Percentiles rank a stretch among this genome's conserved stretches.
Evolutionary conservation across 345 rosid species (phyloP).

Genomic region (Hypericum perforatum): DNA sequence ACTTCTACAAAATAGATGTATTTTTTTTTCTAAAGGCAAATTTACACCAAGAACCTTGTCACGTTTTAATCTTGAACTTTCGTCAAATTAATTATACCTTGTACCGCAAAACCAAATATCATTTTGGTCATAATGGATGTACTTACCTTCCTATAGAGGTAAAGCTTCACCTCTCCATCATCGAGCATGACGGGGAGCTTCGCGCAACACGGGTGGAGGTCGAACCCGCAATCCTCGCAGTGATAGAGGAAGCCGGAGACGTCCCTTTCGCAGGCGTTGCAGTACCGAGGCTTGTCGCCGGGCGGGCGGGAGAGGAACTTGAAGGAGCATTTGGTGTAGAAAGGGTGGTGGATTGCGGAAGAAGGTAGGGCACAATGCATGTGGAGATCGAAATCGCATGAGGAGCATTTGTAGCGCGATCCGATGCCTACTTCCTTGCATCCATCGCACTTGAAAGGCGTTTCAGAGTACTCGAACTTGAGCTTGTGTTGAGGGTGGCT

Average conservation of each 20-base stretch:
- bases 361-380: slow-evolving; percentile 62
- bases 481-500: slow-evolving; percentile 74
- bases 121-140: no score
- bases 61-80: no score
- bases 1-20: no score
- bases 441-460: slow-evolving; percentile 87
- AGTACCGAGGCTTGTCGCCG: slow-evolving; percentile 43
- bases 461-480: slow-evolving; percentile 46
- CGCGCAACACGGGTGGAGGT: slow-evolving; percentile 95
- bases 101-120: no score
- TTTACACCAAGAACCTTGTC: no score
- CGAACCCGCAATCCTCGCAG: slow-evolving; percentile 71
- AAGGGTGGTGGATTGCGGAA: slow-evolving; percentile 45
- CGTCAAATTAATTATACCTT: no score
- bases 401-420: slow-evolving; percentile 54
- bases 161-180: slow-evolving; percentile 65
- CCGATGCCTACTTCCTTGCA: slow-evolving; percentile 94
- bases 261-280: slow-evolving; percentile 82
- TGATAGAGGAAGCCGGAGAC: slow-evolving; percentile 70
- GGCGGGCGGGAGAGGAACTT: slow-evolving; percentile 58
- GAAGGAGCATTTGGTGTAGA: slow-evolving; percentile 83
- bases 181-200: slow-evolving; percentile 71
- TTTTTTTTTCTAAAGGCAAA: no score
- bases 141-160: slow-evolving; percentile 62
- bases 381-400: slow-evolving; percentile 78